phyloP scores from a whole-genome alignment of 192 early-diverging fungal genomes.

The Coemansia brasiliensis region DNA sequence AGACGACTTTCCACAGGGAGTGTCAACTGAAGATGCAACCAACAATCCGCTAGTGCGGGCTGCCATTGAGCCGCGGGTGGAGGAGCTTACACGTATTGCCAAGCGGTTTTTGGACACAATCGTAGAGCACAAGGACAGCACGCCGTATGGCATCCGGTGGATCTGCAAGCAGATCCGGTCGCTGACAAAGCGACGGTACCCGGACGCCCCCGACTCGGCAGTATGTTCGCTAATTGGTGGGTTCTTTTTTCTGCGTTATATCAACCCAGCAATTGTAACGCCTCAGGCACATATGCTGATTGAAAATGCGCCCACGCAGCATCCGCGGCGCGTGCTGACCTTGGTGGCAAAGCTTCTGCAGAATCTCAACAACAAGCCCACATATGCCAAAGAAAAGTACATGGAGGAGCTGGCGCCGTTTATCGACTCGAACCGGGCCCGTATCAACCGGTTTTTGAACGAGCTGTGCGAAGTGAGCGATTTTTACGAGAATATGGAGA shows the following conservation, averaged over 20 bases:
- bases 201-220: slow-evolving; percentile 81
- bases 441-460: slow-evolving; percentile 86
- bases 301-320: slow-evolving; percentile 73
- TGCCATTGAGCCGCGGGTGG: slow-evolving; percentile 78
- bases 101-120: slow-evolving; percentile 85
- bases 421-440: slow-evolving; percentile 81
- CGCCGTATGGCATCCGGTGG: slow-evolving; percentile 97
- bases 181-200: slow-evolving; percentile 90
- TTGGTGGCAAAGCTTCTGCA: slow-evolving; percentile 93
- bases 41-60: slow-evolving; percentile 80
- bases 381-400: slow-evolving; percentile 87
- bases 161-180: slow-evolving; percentile 97
- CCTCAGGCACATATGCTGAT: slow-evolving; percentile 94
- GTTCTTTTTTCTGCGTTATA: slow-evolving; percentile 94
- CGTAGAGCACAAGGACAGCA: slow-evolving; percentile 74
- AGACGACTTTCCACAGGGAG: slow-evolving; percentile 66
- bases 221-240: slow-evolving; percentile 95
- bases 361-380: slow-evolving; percentile 92
- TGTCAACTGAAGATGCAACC: slow-evolving; percentile 80
- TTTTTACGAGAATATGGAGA: slow-evolving; percentile 94
- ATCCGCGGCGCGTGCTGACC: slow-evolving; percentile 85
- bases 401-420: slow-evolving; percentile 90
- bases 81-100: slow-evolving; percentile 83
- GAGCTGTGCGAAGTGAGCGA: slow-evolving; percentile 93
- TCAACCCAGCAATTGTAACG: slow-evolving; percentile 98